Conservation (phyloP, 805 yeast genomes). For the Metschnikowia aberdeeniae region DNA sequence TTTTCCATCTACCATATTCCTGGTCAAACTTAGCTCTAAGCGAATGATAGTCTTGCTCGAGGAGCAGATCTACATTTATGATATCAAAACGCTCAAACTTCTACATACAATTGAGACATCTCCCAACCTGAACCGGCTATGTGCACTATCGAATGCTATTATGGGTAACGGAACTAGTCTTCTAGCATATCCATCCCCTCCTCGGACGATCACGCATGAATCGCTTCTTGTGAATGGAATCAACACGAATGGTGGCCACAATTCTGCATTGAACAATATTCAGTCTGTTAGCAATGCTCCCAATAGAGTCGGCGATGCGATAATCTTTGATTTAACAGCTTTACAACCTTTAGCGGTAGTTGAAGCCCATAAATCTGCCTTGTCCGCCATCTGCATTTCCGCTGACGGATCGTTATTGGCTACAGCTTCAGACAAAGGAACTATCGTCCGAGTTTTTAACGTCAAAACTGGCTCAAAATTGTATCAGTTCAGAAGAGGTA, state of each 20-base stretch:
- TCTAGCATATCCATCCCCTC: slow-evolving; percentile 76
- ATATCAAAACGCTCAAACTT: slow-evolving; percentile 36
- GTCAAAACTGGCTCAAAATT: slow-evolving; percentile 60
- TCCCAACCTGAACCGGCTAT: slow-evolving; percentile 47
- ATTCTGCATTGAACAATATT: slow-evolving; percentile 36
- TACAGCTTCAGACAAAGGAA: slow-evolving; percentile 87
- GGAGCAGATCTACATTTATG: slow-evolving; percentile 43
- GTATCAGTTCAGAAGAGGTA: slow-evolving; percentile 77
- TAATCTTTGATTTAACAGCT: slow-evolving; percentile 72
- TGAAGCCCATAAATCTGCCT: slow-evolving; percentile 78
- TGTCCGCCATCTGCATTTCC: slow-evolving; percentile 66
- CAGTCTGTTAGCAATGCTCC: slow-evolving; percentile 40
- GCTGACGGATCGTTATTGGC: slow-evolving; percentile 78
- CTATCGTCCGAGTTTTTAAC: slow-evolving; percentile 78
- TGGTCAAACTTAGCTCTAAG: slow-evolving; percentile 32
- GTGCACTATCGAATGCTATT: slow-evolving; percentile 50
- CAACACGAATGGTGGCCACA: slow-evolving; percentile 38
- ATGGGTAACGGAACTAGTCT: slow-evolving; percentile 40
- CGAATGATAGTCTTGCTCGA: slow-evolving; percentile 38
- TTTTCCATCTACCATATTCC: slow-evolving; percentile 39
- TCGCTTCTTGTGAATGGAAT: slow-evolving; percentile 38
- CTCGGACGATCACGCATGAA: slow-evolving; percentile 47
- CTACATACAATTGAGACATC: slow-evolving; percentile 44
- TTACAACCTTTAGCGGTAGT: slow-evolving; percentile 75
- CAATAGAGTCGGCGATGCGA: slow-evolving; percentile 61